Conservation (phyloP, 331 rosid species). For the Pyracantha coccinea region DNA sequence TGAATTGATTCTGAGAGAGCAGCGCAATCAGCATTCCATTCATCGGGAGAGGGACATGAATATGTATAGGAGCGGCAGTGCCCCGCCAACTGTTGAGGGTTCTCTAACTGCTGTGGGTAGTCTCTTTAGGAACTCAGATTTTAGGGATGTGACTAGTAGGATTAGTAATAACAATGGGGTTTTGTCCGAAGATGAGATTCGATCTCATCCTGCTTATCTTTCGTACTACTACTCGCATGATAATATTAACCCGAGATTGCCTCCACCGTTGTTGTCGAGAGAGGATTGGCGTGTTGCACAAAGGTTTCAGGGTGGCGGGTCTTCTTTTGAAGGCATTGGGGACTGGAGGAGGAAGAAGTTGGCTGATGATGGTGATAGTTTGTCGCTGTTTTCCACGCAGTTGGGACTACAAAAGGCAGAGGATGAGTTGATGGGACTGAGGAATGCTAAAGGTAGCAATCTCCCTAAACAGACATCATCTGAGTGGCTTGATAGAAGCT, state of each 20-base stretch:
- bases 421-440: conserved; percentile 53
- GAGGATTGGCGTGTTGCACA: conserved; percentile 97
- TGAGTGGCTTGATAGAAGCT: conserved; percentile 40
- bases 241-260: conserved; percentile 73
- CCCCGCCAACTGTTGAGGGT: conserved; percentile 96
- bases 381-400: conserved; percentile 77
- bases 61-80: conserved; percentile 93
- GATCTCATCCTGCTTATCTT: conserved; percentile 84
- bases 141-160: conserved; percentile 26
- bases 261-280: conserved; percentile 80
- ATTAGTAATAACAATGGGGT: conserved; percentile 31
- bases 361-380: conserved; percentile 33
- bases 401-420: conserved; percentile 59
- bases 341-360: conserved; percentile 58
- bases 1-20: conserved; percentile 60
- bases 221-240: conserved; percentile 80
- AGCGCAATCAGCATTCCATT: conserved; percentile 40
- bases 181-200: conserved; percentile 79
- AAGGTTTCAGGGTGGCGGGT: conserved; percentile 70
- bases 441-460: conserved; percentile 45
- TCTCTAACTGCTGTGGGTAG: conserved; percentile 73
- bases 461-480: conserved; percentile 42
- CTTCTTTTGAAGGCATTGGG: conserved; percentile 48
- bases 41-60: conserved; percentile 60
- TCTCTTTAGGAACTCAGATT: conserved; percentile 47